Evolutionary conservation across 1,284 basidiomycete genomes (phyloP).

Genomic region (Ganoderma multipileum): DNA sequence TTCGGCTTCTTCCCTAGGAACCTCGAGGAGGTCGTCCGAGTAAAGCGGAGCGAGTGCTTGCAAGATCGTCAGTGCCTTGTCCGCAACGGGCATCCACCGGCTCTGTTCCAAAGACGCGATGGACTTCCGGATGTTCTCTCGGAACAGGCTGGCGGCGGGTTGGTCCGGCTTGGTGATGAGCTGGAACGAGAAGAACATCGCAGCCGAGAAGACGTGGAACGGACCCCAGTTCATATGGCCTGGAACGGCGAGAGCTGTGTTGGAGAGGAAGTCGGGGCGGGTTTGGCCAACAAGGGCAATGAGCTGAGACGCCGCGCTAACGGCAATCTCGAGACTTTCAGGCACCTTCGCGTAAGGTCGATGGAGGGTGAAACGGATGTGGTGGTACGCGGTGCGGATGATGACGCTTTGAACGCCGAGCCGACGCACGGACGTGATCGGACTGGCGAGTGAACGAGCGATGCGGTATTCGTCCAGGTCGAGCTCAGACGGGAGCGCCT

Average conservation of each 20-base stretch:
- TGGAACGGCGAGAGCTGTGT: constrained; percentile 70
- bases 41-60: constrained; percentile 74
- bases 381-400: constrained; percentile 75
- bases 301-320: constrained; percentile 75
- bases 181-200: constrained; percentile 88
- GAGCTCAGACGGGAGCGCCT: constrained; percentile 71
- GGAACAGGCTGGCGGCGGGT: constrained; percentile 74
- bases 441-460: constrained; percentile 69
- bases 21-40: constrained; percentile 58
- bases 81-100: constrained; percentile 67
- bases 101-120: constrained; percentile 67
- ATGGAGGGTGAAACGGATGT: constrained; percentile 83
- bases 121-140: constrained; percentile 74
- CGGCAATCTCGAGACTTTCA: constrained; percentile 73
- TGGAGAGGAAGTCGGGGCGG: constrained; percentile 73
- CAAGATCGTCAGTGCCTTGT: constrained; percentile 75
- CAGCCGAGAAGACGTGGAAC: constrained; percentile 82
- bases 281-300: constrained; percentile 69
- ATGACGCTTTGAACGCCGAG: constrained; percentile 80
- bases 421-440: constrained; percentile 59
- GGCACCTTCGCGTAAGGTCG: constrained; percentile 73
- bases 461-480: constrained; percentile 77
- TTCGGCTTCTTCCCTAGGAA: constrained; percentile 55
- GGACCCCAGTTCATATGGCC: constrained; percentile 85
- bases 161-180: constrained; percentile 80